Conservation (phyloP, 2,329 filamentous ascomycete genomes). For the Mollisia scopiformis region DNA sequence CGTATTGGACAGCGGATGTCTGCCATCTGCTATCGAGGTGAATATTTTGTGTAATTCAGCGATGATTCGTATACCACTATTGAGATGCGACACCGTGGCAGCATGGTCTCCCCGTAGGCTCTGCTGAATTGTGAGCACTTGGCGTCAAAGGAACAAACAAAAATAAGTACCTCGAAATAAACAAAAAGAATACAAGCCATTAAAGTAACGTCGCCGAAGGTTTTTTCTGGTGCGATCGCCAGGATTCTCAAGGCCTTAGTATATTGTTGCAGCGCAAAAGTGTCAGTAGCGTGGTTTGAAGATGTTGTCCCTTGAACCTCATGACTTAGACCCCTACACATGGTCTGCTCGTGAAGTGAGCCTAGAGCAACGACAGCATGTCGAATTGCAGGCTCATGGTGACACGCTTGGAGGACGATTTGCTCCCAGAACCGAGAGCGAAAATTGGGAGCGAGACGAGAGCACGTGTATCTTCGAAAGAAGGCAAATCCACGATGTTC, state of each 20-base stretch:
- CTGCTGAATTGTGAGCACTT: neutral
- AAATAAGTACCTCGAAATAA: neutral
- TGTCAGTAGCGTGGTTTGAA: neutral
- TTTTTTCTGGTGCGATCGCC: neutral
- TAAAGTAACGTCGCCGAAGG: neutral
- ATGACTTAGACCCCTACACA: neutral
- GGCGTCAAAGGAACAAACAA: neutral
- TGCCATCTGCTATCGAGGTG: neutral
- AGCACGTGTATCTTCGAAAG: neutral
- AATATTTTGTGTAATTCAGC: neutral
- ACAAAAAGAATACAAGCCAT: neutral
- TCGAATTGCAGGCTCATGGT: neutral
- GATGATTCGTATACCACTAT: neutral
- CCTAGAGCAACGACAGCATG: neutral
- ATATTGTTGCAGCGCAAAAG: neutral
- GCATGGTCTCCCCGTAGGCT: neutral
- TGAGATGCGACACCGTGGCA: neutral
- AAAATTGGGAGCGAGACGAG: neutral
- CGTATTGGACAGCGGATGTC: neutral
- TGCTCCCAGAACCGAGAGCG: neutral
- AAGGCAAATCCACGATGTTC: neutral
- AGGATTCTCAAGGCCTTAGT: neutral
- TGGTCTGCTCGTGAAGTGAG: neutral
- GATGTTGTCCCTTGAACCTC: neutral
- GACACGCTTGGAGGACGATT: neutral